phyloP scores from a whole-genome alignment of 1,139 yeast genomes.

The Nadsonia starkeyi-henricii region DNA sequence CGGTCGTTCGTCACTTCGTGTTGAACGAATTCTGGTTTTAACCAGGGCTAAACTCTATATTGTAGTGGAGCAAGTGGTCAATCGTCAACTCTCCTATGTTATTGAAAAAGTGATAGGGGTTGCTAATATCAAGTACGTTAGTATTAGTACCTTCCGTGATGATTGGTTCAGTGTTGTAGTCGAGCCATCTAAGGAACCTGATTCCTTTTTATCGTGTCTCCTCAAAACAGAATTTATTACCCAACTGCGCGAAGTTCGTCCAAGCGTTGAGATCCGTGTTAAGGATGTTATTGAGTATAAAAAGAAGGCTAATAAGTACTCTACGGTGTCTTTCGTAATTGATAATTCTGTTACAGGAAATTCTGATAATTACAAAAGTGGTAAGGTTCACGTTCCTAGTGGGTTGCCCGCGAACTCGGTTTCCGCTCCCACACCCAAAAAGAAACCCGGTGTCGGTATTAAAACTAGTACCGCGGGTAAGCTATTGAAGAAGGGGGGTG shows the following conservation, averaged over 20 bases:
- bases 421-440: conserved; percentile 61
- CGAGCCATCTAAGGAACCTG: conserved; percentile 40
- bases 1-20: conserved; percentile 79
- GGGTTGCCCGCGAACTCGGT: conserved; percentile 65
- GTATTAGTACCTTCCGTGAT: conserved; percentile 67
- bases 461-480: conserved; percentile 7
- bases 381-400: conserved; percentile 65
- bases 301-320: conserved; percentile 75
- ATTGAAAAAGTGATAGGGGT: conserved; percentile 55
- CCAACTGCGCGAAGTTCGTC: conserved; percentile 51
- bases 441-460: conserved; percentile 20
- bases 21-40: conserved; percentile 59
- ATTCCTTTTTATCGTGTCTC: conserved; percentile 61
- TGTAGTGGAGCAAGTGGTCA: conserved; percentile 57
- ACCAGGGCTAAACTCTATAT: conserved; percentile 51
- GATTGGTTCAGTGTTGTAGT: conserved; percentile 82
- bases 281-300: conserved; percentile 68
- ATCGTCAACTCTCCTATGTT: conserved; percentile 54
- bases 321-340: conserved; percentile 52
- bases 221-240: conserved; percentile 87
- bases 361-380: conserved; percentile 75
- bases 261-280: conserved; percentile 46
- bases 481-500: conserved; percentile 2
- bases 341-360: conserved; percentile 46
- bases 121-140: conserved; percentile 46